These are phyloP conservation scores for Cyclotella sp. DNA, from an alignment of 108 stramenopile species.

Conservation along the genomic window DNA sequence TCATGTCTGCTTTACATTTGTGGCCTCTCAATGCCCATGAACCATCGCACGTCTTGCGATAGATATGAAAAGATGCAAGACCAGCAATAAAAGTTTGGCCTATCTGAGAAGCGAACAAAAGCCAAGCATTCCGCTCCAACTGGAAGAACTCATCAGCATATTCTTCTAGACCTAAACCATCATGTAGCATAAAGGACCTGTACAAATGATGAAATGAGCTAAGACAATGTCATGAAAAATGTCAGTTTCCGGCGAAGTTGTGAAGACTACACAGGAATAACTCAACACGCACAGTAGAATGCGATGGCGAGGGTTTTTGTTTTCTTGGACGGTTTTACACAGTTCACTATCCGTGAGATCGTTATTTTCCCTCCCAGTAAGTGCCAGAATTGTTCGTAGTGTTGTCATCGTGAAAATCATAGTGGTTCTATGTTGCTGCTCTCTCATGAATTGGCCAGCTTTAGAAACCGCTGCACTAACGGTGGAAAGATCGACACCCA, in stretches of 20 bases:
- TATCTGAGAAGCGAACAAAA: background rate
- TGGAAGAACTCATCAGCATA: background rate
- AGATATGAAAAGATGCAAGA: constrained; percentile 18
- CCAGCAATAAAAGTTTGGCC: background rate
- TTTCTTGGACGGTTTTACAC: background rate
- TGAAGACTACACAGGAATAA: background rate
- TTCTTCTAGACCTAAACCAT: background rate
- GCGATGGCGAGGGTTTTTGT: background rate
- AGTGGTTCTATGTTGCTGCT: background rate
- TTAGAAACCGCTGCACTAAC: background rate
- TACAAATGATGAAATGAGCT: constrained; percentile 6
- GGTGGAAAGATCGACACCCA: constrained; percentile 3
- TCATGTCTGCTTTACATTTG: constrained; percentile 7
- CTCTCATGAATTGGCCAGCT: background rate
- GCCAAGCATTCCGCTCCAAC: background rate
- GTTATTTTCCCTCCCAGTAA: background rate
- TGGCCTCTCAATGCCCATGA: background rate
- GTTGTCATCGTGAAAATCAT: background rate
- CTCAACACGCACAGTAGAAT: background rate
- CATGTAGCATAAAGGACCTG: background rate
- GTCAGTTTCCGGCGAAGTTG: too few species aligned
- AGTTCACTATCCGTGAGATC: background rate
- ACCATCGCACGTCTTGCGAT: background rate
- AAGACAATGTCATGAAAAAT: too few species aligned
- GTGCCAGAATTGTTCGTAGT: too few species aligned